Evolutionary conservation across 2,329 filamentous ascomycete species (phyloP), one percentile per base, ranked within the genome.

Genomic region (Claviceps quebecensis): DNA sequence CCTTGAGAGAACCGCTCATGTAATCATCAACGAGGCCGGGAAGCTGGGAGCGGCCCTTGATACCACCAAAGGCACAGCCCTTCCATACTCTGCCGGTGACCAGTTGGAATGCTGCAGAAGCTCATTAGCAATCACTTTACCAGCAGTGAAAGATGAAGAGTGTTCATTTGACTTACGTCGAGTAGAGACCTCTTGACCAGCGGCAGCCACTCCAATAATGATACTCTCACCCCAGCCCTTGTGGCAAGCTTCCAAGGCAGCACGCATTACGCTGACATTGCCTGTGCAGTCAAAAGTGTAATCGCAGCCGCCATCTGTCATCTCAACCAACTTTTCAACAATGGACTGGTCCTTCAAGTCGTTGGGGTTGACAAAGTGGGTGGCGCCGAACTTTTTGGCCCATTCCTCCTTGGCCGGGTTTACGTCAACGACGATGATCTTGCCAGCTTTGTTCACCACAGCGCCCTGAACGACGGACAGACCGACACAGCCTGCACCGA

Each of bases 271-370:
- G 60, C 83, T 80, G 50, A 97, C 90, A 64, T 97, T 97, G 54
- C 93, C 93, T 6, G 93, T 98, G 78, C 93, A 97, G 75, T 98
- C 93, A 67, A 98, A 98, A 48, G 93, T 98, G 76, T 96, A 97
- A 74, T 98, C 93, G 67, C 89, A 95, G 49, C 93, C 93, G 58
- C 93, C 93, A 63, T 97, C 93, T 1, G 93, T 98, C 85, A 97
- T 89, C 72, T 97, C 91, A 59, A 97, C 81, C 57, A 98, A 78
- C 74, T 91, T 85, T 64, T 95, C 88, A 62, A 94, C 87, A 60
- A 97, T 86, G 54, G 79, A 87, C 77, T 91, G 85, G 56, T 76
- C 78, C 59, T 80, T 75, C 56, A 91, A 73, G 69, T 91, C 84
- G 54, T 77, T 82, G 45, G 93, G 93, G 76, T 98, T 97, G 62